Base-by-base conservation (phyloP, 306 rosid species). In the Pyrus bretschneideri region DNA sequence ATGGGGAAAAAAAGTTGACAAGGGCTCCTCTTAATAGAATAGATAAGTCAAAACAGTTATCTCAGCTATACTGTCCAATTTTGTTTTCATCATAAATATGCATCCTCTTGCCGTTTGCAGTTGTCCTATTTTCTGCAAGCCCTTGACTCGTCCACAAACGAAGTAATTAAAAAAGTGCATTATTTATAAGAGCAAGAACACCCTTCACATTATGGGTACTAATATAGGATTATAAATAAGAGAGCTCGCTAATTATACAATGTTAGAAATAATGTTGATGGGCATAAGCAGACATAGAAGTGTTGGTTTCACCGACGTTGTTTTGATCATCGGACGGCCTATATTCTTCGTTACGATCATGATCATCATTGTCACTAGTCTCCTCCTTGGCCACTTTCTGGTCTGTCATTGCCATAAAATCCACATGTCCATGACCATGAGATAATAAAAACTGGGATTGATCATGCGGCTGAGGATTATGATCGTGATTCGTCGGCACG, bases 361-460 rank as follows among this genome's bases (percentile, higher is more conserved):
- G 9, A 29, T 46, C 61, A 9, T 78, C 46, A 6, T 22, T 42
- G 23, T 83, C 88, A 58, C 83, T 87, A 44, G 76, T 68, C 79
- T 91, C 97, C 54, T 88, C 91, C 72, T 91, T 88, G 17, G 93
- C 90, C 33, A 81, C 84, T 72, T 83, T 91, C 84, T 74, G 60
- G 1, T 63, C 23, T 3, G 67, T 58, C 29, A 82, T 87, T 74
- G 77, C 87, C 84, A 85, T 83, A 68, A 84, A 89, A 30, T 82
- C 92, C 72, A 87, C 57, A 70, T 88, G 66, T 78, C 86, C 88
- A 33, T 76, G 25, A 79, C 85, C 88, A 33, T 76, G 25, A 30
- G 74, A 54, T 65, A 73, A 19, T 52, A 73, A 46, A 61, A 72
- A 40, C 70, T 57, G 73, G 23, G 44, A 17, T 25, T 18, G 67